Base-by-base conservation (phyloP, 306 rosid genomes). In the Quercus engelmannii region DNA sequence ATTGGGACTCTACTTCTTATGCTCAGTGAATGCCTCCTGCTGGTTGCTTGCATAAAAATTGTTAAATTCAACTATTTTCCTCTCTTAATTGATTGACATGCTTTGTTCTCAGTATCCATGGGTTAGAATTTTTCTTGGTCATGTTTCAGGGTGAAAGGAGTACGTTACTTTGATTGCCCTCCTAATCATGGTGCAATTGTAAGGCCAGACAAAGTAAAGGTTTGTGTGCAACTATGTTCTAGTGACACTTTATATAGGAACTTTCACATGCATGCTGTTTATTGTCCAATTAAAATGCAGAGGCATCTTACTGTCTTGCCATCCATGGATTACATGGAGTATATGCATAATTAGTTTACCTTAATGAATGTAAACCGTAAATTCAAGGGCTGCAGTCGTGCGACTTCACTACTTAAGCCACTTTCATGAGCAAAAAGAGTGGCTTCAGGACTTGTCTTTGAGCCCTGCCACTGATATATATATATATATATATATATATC, bases 121-220 rank as follows among this genome's bases (percentile, higher is more conserved):
- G 9, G 54, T 74, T 61, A 71, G 58, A 23, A 26, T 56, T 49
- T 43, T 43, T 84, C 69, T 70, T 75, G 14, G 52, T 76, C 74
- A 43, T 76, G 56, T 62, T 28, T 61, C 85, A 94, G 97, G 91
- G 96, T 94, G 82, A 94, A 92, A 85, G 97, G 94, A 82, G 81
- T 84, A 18, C 91, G 92, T 73, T 92, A 92, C 87, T 94, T 94
- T 63, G 83, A 83, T 71, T 92, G 98, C 79, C 94, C 91, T 67
- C 90, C 92, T 10, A 89, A 86, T 79, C 98, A 90, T 35, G 97
- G 98, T 54, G 94, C 89, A 80, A 87, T 94, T 81, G 88, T 94
- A 77, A 87, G 94, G 85, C 93, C 97, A n/a, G 98, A 88, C 65
- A 94, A 94, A 94, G 92, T 94, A 69, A 92, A 94, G 97, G 96